Evolutionary conservation across 1,284 basidiomycete species (phyloP), one percentile per base, ranked within the genome.

Genomic region (Ceratobasidium sp.): DNA sequence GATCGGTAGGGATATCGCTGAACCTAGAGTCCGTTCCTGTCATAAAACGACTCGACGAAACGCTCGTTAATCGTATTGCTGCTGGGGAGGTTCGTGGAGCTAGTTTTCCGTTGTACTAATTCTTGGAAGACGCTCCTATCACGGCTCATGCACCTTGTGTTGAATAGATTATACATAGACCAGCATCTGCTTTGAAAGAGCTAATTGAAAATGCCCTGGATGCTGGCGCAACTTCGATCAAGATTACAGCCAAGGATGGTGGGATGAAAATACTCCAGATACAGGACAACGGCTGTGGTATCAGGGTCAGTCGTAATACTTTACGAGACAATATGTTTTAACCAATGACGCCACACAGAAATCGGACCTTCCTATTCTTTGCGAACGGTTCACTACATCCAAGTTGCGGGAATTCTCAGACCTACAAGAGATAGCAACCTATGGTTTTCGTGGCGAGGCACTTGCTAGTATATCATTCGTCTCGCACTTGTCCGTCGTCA

Each of bases 391-490:
- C 76, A 96, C 97, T 9, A 99, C 97, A 0, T 97, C 94, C 2
- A 99, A 99, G 76, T 81, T 99, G 9, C 83, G 87, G 0, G 84
- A 85, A 0, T 99, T 95, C 75, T 88, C 90, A 9, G 97, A 99
- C 76, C 78, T 99, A 53, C 86, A 88, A 46, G 83, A 81, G n/a
- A 83, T 99, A 54, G 83, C 85, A 2, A 99, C 97, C 0, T 99
- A 98, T 78, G 97, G 97, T 0, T 99, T 99, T 77, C 86, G 97
- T 67, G 97, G 97, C 33, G 97, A 99, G 78, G 97, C 97, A 0
- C 81, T 99, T 23, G 97, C 97, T 0, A 97, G 94, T 42, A 95
- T 99, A 71, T 96, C 94, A 30, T 95, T 97, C 78, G 93, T 98
- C 58, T 89, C 95, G 1, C 90, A 91, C 75, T 82, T 99, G 71